Conservation (phyloP, 2,329 filamentous ascomycete genomes). For the Neonectria coccinea region DNA sequence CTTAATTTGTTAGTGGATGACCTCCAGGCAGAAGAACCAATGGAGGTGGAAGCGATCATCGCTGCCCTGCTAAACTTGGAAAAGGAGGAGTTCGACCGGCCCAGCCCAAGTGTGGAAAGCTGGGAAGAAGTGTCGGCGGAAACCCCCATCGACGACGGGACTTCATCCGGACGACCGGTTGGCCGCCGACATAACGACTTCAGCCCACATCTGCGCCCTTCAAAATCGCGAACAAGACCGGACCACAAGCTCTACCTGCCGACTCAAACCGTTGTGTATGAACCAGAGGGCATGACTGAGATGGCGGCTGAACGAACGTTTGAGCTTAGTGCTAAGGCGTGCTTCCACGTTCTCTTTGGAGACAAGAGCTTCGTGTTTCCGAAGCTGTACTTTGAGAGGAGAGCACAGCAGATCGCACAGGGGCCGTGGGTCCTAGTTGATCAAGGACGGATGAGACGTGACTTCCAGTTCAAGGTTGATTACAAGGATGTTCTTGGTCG, state of each 20-base stretch:
- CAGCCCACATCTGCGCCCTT: constrained; percentile 51
- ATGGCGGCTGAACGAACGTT: constrained; percentile 84
- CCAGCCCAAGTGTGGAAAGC: constrained; percentile 82
- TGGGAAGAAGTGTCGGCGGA: constrained; percentile 84
- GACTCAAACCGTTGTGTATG: constrained; percentile 82
- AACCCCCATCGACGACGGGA: constrained; percentile 69
- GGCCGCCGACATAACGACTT: constrained; percentile 50
- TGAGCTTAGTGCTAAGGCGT: constrained; percentile 90
- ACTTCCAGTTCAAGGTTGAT: constrained; percentile 84
- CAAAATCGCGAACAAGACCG: constrained; percentile 51
- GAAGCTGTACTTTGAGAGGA: constrained; percentile 85
- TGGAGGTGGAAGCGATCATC: constrained; percentile 76
- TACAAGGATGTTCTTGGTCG: constrained; percentile 74
- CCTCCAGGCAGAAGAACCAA: constrained; percentile 76
- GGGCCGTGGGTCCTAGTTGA: constrained; percentile 84
- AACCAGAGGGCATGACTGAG: constrained; percentile 83
- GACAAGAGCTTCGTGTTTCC: constrained; percentile 97
- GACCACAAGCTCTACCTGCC: constrained; percentile 84
- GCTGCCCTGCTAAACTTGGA: constrained; percentile 81
- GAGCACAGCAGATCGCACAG: constrained; percentile 83
- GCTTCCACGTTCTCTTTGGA: constrained; percentile 96
- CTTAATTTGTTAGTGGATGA: constrained; percentile 89
- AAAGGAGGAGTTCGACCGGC: constrained; percentile 65
- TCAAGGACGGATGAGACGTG: constrained; percentile 76
- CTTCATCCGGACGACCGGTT: constrained; percentile 54